A percentile compares a stretch with the other conserved stretches of the same genome.
Conservation (phyloP, 805 yeast species). For the Starmerella geochares region DNA sequence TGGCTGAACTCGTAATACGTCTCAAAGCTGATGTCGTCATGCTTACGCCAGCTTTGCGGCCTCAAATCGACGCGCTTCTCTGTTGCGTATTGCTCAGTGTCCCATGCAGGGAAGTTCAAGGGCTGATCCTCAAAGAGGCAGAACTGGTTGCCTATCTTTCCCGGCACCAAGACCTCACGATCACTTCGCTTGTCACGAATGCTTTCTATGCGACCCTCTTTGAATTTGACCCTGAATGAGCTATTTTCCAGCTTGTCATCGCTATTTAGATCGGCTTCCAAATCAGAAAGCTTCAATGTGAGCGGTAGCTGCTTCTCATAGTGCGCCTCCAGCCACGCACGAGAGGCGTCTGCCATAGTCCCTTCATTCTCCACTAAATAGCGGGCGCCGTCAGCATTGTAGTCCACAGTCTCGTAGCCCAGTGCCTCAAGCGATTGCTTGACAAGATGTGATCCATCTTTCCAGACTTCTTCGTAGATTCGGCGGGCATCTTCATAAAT, state of each 20-base stretch:
- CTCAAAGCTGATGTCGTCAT: slow-evolving; percentile 11
- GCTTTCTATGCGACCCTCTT: slow-evolving; percentile 54
- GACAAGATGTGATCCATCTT: slow-evolving; percentile 44
- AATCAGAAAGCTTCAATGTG: neutral
- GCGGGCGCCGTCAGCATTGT: slow-evolving; percentile 8
- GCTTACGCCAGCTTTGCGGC: slow-evolving; percentile 16
- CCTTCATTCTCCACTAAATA: slow-evolving; percentile 19
- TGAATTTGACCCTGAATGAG: slow-evolving; percentile 47
- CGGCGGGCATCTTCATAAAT: slow-evolving; percentile 87
- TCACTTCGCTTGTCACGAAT: slow-evolving; percentile 47
- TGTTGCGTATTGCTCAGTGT: slow-evolving; percentile 80
- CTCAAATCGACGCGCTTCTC: slow-evolving; percentile 53
- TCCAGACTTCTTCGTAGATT: slow-evolving; percentile 51
- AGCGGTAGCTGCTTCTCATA: slow-evolving; percentile 7
- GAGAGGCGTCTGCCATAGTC: slow-evolving; percentile 1
- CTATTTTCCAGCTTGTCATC: slow-evolving; percentile 46
- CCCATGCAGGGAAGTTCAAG: slow-evolving; percentile 91
- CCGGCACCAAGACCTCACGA: slow-evolving; percentile 60
- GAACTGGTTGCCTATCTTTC: slow-evolving; percentile 66
- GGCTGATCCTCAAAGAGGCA: slow-evolving; percentile 85
- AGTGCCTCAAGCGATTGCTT: slow-evolving; percentile 41
- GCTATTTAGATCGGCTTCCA: neutral
- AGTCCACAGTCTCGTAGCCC: slow-evolving; percentile 23
- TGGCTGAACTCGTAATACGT: slow-evolving; percentile 15
- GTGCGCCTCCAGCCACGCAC: slow-evolving; percentile 8